phyloP scores from a whole-genome alignment of 805 yeast genomes.

The Priceomyces medius region DNA sequence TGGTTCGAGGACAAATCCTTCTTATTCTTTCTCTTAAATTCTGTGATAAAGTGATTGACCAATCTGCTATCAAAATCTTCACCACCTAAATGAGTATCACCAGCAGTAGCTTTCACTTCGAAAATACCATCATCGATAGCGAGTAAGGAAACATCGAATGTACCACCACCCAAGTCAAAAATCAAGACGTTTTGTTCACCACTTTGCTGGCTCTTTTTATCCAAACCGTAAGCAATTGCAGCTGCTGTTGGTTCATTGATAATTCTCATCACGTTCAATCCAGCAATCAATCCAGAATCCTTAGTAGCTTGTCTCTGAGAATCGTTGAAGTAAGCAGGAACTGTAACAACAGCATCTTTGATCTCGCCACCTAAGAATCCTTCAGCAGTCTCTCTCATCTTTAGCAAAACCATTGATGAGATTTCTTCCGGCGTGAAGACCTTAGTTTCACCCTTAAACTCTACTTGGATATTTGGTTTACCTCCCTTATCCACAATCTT shows the following conservation, averaged over 20 bases:
- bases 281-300: slow-evolving; percentile 96
- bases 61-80: slow-evolving; percentile 97
- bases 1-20: slow-evolving; percentile 90
- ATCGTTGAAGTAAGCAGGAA: slow-evolving; percentile 96
- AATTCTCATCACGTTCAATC: slow-evolving; percentile 90
- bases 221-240: slow-evolving; percentile 62
- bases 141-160: slow-evolving; percentile 47
- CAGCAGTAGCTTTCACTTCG: slow-evolving; percentile 50
- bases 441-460: slow-evolving; percentile 81
- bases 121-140: slow-evolving; percentile 50
- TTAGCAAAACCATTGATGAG: slow-evolving; percentile 86
- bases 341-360: slow-evolving; percentile 91
- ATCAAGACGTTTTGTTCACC: slow-evolving; percentile 64
- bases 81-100: slow-evolving; percentile 73
- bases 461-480: slow-evolving; percentile 80
- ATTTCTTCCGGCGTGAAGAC: slow-evolving; percentile 92
- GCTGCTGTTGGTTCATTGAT: slow-evolving; percentile 92
- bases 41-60: slow-evolving; percentile 88
- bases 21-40: slow-evolving; percentile 97
- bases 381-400: slow-evolving; percentile 91
- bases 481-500: slow-evolving; percentile 68
- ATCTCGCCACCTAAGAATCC: slow-evolving; percentile 59
- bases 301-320: slow-evolving; percentile 98
- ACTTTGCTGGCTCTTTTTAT: slow-evolving; percentile 40
- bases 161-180: slow-evolving; percentile 52